These are phyloP conservation scores for Coelastrella sp. DNA, from an alignment of 139 green algal species.

Conservation along the genomic window DNA sequence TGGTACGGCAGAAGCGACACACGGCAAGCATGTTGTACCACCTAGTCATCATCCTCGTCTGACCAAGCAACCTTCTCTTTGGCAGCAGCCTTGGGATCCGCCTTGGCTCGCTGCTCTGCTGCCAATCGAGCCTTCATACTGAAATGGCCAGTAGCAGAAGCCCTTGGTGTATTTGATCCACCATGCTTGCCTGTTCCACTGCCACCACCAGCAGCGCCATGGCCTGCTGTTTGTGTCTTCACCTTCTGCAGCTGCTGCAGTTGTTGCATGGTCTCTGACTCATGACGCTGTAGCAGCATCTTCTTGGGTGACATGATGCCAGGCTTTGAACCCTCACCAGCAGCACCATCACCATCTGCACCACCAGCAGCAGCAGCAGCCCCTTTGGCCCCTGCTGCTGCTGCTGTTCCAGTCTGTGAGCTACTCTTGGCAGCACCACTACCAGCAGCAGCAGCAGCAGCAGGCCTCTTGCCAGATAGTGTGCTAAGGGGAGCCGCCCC, in stretches of 20 bases:
- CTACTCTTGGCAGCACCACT: neutral
- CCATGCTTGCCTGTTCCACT: neutral
- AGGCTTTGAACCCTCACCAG: neutral
- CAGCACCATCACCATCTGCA: neutral
- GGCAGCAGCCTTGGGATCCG: slow-evolving; percentile 17
- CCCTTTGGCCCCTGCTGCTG: neutral
- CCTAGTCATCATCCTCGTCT: slow-evolving; percentile 44
- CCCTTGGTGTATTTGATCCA: neutral
- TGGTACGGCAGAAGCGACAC: too few relatives aligned
- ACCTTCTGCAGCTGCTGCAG: slow-evolving; percentile 31
- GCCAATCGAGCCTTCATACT: neutral
- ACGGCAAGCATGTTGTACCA: too few relatives aligned
- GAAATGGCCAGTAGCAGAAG: neutral
- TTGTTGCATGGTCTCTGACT: slow-evolving; percentile 33
- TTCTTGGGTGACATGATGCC: slow-evolving; percentile 35
- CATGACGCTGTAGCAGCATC: slow-evolving; percentile 40
- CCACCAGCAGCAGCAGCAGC: neutral
- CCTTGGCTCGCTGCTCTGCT: slow-evolving; percentile 3
- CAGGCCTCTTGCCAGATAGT: neutral
- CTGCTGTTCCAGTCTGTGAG: neutral
- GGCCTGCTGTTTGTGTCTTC: neutral
- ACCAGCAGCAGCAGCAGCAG: neutral
- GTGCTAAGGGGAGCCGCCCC: neutral
- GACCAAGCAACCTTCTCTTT: slow-evolving; percentile 7
- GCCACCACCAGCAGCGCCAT: neutral